Base-by-base conservation (phyloP, 768 basidiomycete species). In the Ramaria sp. region DNA sequence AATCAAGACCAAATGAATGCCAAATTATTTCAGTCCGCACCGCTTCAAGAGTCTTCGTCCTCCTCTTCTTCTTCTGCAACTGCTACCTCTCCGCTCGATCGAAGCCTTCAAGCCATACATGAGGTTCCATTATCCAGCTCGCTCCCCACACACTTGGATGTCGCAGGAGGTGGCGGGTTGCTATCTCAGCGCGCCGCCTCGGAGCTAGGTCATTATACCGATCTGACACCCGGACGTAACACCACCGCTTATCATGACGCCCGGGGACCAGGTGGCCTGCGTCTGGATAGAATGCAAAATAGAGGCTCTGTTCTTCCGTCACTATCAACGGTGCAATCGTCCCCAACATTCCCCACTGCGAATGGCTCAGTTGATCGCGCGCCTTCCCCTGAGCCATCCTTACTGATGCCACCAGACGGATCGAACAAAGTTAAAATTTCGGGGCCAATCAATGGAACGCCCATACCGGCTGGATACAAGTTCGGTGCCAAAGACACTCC, bases 391-490 rank as follows among this genome's bases (percentile, higher is more conserved):
- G 83, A 86, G 56, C 53, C 4, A 15, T 33, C 30, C 15, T 4
- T n/a, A 6, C 42, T 46, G 37, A n/a, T 43, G 19, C 39, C 51
- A 12, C 31, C 37, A 22, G 51, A 58, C 51, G 38, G 37, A 39
- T 73, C 66, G 63, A 85, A 67, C 27, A 58, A 58, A 37, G 81
- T 84, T 50, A 92, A 93, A 71, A 96, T 97, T 51, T 94, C 91
- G 17, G 89, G 82, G 1, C 94, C 93, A 34, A 75, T 92, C 67
- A 84, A 84, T 58, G 91, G 90, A 7, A 80, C 81, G 13, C 88
- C 86, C 43, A 88, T 95, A 38, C 92, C 92, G 4, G 79, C 81
- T 34, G 91, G 91, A 0, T 91, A 86, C 77, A 94, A 93, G 70
- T 97, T 94, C 65, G 91, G 88, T 11, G 74, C 79, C 48, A 92